Evolutionary conservation across 768 basidiomycete genomes (phyloP).

Genomic region (Termitomyces heimii): DNA sequence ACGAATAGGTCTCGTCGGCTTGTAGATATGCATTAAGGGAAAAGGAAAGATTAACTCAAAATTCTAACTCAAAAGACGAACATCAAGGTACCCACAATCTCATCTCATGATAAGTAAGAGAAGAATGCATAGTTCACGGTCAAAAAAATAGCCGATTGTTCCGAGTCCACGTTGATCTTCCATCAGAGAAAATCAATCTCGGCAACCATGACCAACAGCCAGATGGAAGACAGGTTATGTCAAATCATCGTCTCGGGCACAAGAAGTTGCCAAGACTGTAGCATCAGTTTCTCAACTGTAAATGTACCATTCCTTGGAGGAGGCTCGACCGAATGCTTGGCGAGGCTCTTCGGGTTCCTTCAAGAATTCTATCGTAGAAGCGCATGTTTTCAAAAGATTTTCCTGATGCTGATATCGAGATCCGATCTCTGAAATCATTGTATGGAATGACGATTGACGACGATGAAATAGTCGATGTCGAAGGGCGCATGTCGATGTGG

Average conservation of each 20-base stretch:
- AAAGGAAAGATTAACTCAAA: background rate
- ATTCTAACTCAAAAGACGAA: background rate
- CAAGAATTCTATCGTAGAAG: background rate
- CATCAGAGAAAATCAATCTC: background rate
- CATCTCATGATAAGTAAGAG: background rate
- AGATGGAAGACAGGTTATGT: background rate
- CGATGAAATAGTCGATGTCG: background rate
- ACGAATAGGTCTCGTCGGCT: background rate
- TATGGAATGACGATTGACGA: background rate
- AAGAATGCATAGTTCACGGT: background rate
- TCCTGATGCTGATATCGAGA: background rate
- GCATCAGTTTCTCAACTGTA: background rate
- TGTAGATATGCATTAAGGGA: background rate
- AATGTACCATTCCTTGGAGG: background rate
- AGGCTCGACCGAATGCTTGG: background rate
- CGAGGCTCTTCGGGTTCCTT: background rate
- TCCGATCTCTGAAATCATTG: background rate
- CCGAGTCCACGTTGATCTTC: background rate
- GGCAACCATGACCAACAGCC: too few species aligned
- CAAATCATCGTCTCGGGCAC: background rate
- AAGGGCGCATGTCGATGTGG: background rate
- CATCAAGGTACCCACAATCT: background rate
- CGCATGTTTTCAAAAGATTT: background rate
- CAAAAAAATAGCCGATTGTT: background rate
- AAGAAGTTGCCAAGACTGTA: background rate